phyloP scores from a whole-genome alignment of 2,329 filamentous ascomycete genomes.

The Penicillium sp. region DNA sequence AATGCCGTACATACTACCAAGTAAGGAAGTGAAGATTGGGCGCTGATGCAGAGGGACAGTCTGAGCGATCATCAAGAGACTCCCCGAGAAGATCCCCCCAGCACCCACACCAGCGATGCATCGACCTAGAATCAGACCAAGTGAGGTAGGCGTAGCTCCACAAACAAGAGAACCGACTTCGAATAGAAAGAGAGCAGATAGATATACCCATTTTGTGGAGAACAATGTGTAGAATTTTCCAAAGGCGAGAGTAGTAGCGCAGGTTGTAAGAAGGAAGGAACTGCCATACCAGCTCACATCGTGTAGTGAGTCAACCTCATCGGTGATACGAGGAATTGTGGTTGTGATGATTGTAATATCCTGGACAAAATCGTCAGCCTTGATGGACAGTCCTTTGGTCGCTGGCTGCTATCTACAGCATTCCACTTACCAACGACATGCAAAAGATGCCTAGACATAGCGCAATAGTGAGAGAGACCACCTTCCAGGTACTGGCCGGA shows the following conservation, averaged over 20 bases:
- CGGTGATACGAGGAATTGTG: slow-evolving; percentile 10
- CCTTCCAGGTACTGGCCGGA: neutral
- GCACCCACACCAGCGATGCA: slow-evolving; percentile 34
- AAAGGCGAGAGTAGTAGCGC: slow-evolving; percentile 35
- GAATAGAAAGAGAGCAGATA: slow-evolving; percentile 34
- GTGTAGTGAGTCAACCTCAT: neutral
- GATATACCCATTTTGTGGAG: slow-evolving; percentile 34
- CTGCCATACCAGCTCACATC: slow-evolving; percentile 60
- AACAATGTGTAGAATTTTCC: slow-evolving; percentile 37
- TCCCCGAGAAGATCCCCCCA: slow-evolving; percentile 31
- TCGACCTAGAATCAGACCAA: slow-evolving; percentile 35
- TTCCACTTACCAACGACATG: neutral
- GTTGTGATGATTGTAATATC: slow-evolving; percentile 42
- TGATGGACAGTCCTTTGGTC: neutral
- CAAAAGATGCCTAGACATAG: neutral
- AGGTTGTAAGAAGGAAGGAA: slow-evolving; percentile 34
- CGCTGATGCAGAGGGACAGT: slow-evolving; percentile 53
- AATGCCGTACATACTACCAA: slow-evolving; percentile 47
- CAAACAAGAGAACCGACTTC: slow-evolving; percentile 39
- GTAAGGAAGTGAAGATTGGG: slow-evolving; percentile 42
- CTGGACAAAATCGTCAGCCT: neutral
- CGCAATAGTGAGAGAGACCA: neutral
- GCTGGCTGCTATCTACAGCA: neutral
- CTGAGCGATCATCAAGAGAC: slow-evolving; percentile 23
- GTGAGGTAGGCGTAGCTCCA: slow-evolving; percentile 32